Conservation (phyloP, 73 alveolate species). For the Stentor roeselii region DNA sequence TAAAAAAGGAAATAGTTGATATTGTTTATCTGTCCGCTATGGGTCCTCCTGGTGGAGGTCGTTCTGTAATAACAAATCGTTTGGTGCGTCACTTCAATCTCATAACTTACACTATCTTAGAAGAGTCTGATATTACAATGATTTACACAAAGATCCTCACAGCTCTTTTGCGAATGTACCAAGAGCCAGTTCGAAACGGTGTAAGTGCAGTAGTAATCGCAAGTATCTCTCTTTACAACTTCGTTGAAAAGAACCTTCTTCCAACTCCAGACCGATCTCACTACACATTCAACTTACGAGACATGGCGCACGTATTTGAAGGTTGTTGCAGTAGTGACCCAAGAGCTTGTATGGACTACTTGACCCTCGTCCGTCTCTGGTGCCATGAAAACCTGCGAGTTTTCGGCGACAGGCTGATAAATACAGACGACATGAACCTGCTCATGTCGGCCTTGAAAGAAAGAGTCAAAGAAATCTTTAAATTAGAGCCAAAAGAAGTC, state of each 20-base stretch:
- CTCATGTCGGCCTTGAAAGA: slow-evolving; percentile 62
- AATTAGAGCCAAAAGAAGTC: slow-evolving; percentile 63
- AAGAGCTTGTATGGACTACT: slow-evolving; percentile 29
- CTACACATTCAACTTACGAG: slow-evolving; percentile 99
- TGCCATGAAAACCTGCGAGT: slow-evolving; percentile 98
- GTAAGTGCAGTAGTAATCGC: slow-evolving; percentile 50
- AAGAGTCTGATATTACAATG: slow-evolving; percentile 56
- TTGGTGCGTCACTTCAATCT: slow-evolving; percentile 95
- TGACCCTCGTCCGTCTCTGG: slow-evolving; percentile 94
- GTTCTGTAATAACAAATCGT: slow-evolving; percentile 96
- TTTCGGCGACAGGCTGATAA: slow-evolving; percentile 98
- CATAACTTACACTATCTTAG: slow-evolving; percentile 51
- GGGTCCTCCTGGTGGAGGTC: slow-evolving; percentile 99
- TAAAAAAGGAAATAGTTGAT: slow-evolving; percentile 90
- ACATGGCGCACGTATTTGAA: slow-evolving; percentile 72
- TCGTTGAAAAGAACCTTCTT: slow-evolving; percentile 89
- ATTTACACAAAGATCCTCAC: slow-evolving; percentile 54
- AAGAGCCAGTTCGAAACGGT: slow-evolving; percentile 52
- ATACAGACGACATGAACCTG: slow-evolving; percentile 91
- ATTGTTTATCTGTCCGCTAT: slow-evolving; percentile 95
- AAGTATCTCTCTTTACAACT: slow-evolving; percentile 83
- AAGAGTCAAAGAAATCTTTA: slow-evolving; percentile 65
- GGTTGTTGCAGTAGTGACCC: slow-evolving; percentile 48
- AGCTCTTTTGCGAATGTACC: slow-evolving; percentile 57
- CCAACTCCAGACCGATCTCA: slow-evolving; percentile 99